A percentile compares a stretch with the other conserved stretches of the same genome.
Conservation (phyloP, 331 rosid species). For the Dryas integrifolia region DNA sequence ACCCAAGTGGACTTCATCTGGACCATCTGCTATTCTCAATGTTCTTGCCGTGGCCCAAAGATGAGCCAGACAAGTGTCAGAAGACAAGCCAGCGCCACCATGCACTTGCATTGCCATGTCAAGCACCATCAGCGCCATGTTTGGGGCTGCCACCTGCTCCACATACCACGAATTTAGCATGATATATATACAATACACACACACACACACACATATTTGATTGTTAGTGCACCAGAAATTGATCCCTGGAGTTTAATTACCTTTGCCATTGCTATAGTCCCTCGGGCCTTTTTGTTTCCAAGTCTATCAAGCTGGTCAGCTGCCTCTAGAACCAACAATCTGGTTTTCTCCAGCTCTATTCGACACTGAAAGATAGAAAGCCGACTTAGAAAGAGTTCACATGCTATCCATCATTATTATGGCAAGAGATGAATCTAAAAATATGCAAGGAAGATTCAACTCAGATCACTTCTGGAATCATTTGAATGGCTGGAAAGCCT, state of each 20-base stretch:
- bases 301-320: conserved; percentile 87
- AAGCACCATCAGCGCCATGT: conserved; percentile 81
- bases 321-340: conserved; percentile 90
- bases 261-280: conserved; percentile 94
- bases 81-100: conserved; percentile 82
- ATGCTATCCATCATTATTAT: neutral
- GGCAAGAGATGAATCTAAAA: neutral
- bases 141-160: conserved; percentile 93
- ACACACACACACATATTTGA: neutral
- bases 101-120: conserved; percentile 99
- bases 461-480: neutral
- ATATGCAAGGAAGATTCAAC: neutral
- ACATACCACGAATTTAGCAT: conserved; percentile 6
- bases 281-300: conserved; percentile 84
- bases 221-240: neutral
- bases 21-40: conserved; percentile 88
- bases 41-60: conserved; percentile 96
- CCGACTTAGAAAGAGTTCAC: neutral
- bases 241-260: conserved; percentile 35
- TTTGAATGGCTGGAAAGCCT: conserved; percentile 10
- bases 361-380: conserved; percentile 65
- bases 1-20: conserved; percentile 95
- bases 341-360: conserved; percentile 72
- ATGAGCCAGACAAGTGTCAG: conserved; percentile 90
- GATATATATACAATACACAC: neutral